Percentiles rank a stretch among this genome's conserved stretches.
Conservation (phyloP, 2,329 filamentous ascomycete genomes). For the Cercospora sp. region DNA sequence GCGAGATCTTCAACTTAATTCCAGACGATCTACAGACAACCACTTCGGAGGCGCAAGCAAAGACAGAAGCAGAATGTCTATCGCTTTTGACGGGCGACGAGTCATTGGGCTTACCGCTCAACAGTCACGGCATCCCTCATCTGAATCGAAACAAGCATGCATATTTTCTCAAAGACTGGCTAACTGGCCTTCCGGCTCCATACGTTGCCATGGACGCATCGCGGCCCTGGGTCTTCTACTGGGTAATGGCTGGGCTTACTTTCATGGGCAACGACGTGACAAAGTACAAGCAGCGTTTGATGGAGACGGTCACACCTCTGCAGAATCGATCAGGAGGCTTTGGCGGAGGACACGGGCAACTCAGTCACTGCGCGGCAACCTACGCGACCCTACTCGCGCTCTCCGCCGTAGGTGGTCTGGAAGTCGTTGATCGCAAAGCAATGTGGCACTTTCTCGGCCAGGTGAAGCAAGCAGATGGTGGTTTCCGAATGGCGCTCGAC, state of each 20-base stretch:
- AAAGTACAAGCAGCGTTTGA: slow-evolving; percentile 63
- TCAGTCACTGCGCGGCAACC: slow-evolving; percentile 82
- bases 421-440: slow-evolving; percentile 73
- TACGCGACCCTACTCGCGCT: slow-evolving; percentile 83
- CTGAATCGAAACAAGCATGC: slow-evolving; percentile 66
- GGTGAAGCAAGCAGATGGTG: slow-evolving; percentile 83
- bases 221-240: slow-evolving; percentile 92
- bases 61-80: slow-evolving; percentile 32
- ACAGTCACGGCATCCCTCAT: slow-evolving; percentile 70
- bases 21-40: slow-evolving; percentile 27
- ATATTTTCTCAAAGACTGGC: slow-evolving; percentile 58
- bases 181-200: slow-evolving; percentile 63
- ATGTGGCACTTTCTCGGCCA: slow-evolving; percentile 90
- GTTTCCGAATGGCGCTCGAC: slow-evolving; percentile 82
- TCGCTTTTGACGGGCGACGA: slow-evolving; percentile 32
- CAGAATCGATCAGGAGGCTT: slow-evolving; percentile 86
- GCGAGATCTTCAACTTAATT: slow-evolving; percentile 30
- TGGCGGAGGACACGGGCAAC: slow-evolving; percentile 88
- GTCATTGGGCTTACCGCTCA: slow-evolving; percentile 52
- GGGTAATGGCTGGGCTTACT: slow-evolving; percentile 74
- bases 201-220: slow-evolving; percentile 81
- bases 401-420: slow-evolving; percentile 72
- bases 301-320: slow-evolving; percentile 71
- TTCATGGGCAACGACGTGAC: slow-evolving; percentile 73
- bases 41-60: slow-evolving; percentile 28